Base-by-base conservation (phyloP, 2,329 filamentous ascomycete species). In the Cryphonectria radicalis region DNA sequence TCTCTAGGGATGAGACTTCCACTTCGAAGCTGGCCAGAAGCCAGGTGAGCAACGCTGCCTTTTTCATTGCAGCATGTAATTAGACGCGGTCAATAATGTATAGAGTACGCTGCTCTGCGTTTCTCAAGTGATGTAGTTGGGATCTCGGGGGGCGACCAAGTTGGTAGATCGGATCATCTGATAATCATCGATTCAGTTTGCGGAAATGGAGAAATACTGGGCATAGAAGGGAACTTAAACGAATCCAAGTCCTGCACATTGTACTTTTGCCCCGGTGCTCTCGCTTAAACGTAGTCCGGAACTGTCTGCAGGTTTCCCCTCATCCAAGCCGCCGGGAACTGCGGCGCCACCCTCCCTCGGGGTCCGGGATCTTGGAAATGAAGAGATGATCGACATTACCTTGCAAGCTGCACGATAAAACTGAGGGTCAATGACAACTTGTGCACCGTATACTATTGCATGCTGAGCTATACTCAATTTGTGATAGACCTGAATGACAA, bases 21-120 rank as follows among this genome's bases (percentile, higher is more conserved):
- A 72, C 74, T 43, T 68, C 69, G 57, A 74, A 32, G 35, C 65
- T 73, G 53, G 69, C 72, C 69, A 75, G 59, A 37, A 77, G 67
- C 62, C 74, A 71, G 66, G 70, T 63, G 55, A 74, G 65, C 62
- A 66, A 22, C 40, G 55, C 60, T 62, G 53, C 46, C 42, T 71
- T 72, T 40, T 67, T 67, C 72, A 73, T 72, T 22, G 35, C 50
- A 53, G 59, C 59, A 40, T 19, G 46, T 22, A 19, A 14, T 32
- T 32, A 32, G 32, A 32, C 8, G 46, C 22, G 46, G 22, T 50
- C 46, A 50, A n/a, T n/a, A 50, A 35, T 8, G 25, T 13, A 13
- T 3, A 25, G 6, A 25, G n/a, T 55, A 55, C 10, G n/a, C 50
- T 13, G 11, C 1, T 3, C 22, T 40, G n/a, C 19, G 25, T 13